phyloP scores from a whole-genome alignment of 2,329 filamentous ascomycete species.

The Mycosphaerella sp. region DNA sequence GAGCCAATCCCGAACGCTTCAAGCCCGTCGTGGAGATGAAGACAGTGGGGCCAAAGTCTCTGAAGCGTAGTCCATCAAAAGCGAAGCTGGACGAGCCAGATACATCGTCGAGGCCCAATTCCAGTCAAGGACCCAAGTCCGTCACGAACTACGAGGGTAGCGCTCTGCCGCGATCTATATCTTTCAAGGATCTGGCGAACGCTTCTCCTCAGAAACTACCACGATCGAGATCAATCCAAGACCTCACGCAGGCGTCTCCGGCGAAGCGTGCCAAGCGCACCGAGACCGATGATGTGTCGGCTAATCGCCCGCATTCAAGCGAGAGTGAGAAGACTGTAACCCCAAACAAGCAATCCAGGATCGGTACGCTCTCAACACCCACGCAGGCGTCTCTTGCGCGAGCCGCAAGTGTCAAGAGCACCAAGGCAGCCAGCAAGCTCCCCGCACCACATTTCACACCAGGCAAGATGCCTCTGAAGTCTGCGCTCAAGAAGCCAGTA shows the following conservation, averaged over 20 bases:
- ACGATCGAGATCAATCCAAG: slow-evolving; percentile 21
- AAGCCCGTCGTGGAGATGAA: slow-evolving; percentile 8
- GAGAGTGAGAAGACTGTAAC: slow-evolving; percentile 41
- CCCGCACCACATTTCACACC: slow-evolving; percentile 26
- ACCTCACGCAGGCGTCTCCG: slow-evolving; percentile 33
- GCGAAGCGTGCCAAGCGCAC: slow-evolving; percentile 58
- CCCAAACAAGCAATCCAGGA: slow-evolving; percentile 34
- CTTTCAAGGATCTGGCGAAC: slow-evolving; percentile 18
- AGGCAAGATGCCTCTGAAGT: slow-evolving; percentile 17
- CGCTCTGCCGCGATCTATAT: slow-evolving; percentile 25
- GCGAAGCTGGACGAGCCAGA: slow-evolving; percentile 53
- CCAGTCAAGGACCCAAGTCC: slow-evolving; percentile 18
- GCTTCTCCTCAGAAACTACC: slow-evolving; percentile 12
- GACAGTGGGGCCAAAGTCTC: slow-evolving; percentile 31
- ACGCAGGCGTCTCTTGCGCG: slow-evolving; percentile 69
- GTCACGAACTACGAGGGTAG: slow-evolving; percentile 20
- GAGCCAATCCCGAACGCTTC: slow-evolving; percentile 32
- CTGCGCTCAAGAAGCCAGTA: slow-evolving; percentile 7
- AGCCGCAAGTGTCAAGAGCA: slow-evolving; percentile 46
- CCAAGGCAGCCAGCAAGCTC: slow-evolving; percentile 33
- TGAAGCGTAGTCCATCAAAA: slow-evolving; percentile 54
- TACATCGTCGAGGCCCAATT: slow-evolving; percentile 15
- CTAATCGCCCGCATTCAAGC: slow-evolving; percentile 50
- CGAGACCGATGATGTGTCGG: slow-evolving; percentile 62
- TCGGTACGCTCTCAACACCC: slow-evolving; percentile 62